These are phyloP conservation scores for Tuber calosporum DNA, from an alignment of 495 filamentous ascomycete genomes.

Conservation along the genomic window DNA sequence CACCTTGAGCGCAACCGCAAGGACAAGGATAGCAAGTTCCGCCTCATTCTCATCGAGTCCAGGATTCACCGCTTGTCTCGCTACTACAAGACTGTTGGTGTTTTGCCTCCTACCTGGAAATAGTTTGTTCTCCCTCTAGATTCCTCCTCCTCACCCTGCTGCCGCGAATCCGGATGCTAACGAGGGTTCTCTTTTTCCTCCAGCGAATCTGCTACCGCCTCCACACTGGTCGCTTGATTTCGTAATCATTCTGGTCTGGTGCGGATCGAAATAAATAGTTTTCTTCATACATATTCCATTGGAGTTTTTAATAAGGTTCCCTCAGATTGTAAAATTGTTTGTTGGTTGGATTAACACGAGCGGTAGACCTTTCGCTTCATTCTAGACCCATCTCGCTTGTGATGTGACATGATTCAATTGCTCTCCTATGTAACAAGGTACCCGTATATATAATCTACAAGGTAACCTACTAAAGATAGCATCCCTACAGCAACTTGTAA, in stretches of 20 bases:
- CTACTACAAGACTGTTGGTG: constrained; percentile 98
- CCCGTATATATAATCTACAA: neutral
- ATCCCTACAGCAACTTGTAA: neutral
- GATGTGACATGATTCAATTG: neutral
- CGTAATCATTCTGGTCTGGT: neutral
- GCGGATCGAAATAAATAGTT: neutral
- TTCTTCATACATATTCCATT: neutral
- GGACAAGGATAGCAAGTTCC: constrained; percentile 99
- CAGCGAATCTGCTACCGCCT: constrained; percentile 50
- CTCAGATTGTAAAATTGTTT: neutral
- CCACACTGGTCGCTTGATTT: constrained; percentile 45
- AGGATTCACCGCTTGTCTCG: constrained; percentile 61
- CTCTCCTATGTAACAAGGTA: neutral
- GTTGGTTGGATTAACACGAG: neutral
- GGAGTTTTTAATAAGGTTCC: neutral
- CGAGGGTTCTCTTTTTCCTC: neutral
- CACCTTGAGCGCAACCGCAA: constrained; percentile 99
- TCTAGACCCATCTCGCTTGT: neutral
- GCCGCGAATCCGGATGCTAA: neutral
- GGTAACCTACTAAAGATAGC: neutral
- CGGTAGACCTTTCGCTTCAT: neutral
- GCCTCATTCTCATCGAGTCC: constrained; percentile 99
- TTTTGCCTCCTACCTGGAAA: constrained; percentile 95
- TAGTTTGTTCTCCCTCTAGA: constrained; percentile 48
- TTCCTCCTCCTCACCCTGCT: neutral